Base-by-base conservation (phyloP, 805 yeast genomes). In the Lachancea cidri region DNA sequence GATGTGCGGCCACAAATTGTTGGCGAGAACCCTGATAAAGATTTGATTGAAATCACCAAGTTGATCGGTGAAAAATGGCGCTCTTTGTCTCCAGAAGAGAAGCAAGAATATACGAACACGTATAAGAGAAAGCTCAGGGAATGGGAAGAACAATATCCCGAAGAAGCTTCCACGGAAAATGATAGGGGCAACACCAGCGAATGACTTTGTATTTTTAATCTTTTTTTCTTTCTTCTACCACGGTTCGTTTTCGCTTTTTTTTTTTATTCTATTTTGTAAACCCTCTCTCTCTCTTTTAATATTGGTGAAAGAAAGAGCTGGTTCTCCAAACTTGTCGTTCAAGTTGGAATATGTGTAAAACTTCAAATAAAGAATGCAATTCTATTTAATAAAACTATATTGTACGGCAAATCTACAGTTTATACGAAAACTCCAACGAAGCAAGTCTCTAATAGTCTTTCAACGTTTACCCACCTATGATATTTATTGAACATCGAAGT, bases 391-490 rank as follows among this genome's bases (percentile, higher is more conserved):
- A 22, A 22, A 22, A 7, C 11, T 22, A 22, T n/a, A n/a, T n/a
- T n/a, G n/a, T n/a, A n/a, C n/a, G n/a, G n/a, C n/a, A n/a, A n/a
- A n/a, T n/a, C n/a, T n/a, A n/a, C n/a, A n/a, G n/a, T 11, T 22
- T 24, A 15, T 17, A 50, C 52, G 34, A 41, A 57, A 9, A 75
- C 60, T 1, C 98, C 98, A 2, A 91, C 73, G 43, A 79, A 66
- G 55, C 97, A 88, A 41, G 76, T 78, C 52, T 79, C 87, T 42
- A 91, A 66, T 73, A 91, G 76, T 45, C 87, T 65, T 48, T 89
- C 96, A 38, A 70, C 85, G 58, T 85, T 91, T 4, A 91, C 96
- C 98, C 85, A 79, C 13, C 74, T 57, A 51, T 79, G 85, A 40
- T 82, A 84, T 62, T 80, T 79, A 60, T 81, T 77, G 55, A 91